Evolutionary conservation across 1,284 basidiomycete genomes (phyloP).

Genomic region (Omphalotus olearius): DNA sequence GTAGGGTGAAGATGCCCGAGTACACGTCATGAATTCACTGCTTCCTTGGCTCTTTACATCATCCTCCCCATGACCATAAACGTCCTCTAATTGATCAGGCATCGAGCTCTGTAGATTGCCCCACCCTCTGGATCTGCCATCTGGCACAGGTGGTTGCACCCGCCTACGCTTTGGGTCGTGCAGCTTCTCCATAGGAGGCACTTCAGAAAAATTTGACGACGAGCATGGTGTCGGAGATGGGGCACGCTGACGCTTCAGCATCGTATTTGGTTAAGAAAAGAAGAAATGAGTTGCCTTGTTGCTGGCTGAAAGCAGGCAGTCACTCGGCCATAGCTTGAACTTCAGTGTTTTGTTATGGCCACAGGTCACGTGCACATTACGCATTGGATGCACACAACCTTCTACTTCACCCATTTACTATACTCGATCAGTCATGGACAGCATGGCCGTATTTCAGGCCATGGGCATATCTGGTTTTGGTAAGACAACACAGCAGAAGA

Average conservation of each 20-base stretch:
- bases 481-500: constrained; percentile 59
- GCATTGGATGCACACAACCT: neutral
- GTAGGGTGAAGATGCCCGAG: constrained; percentile 33
- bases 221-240: constrained; percentile 43
- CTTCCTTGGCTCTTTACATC: neutral
- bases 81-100: constrained; percentile 18
- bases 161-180: constrained; percentile 45
- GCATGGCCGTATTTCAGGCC: constrained; percentile 66
- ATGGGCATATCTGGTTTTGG: constrained; percentile 83
- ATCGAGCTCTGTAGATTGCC: constrained; percentile 15
- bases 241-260: constrained; percentile 68
- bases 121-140: constrained; percentile 42
- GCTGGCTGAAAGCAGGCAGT: too few relatives aligned
- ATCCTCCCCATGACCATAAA: constrained; percentile 31
- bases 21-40: constrained; percentile 9
- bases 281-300: neutral
- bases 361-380: neutral
- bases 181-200: constrained; percentile 22
- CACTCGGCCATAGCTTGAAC: neutral
- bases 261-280: constrained; percentile 22
- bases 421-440: constrained; percentile 38
- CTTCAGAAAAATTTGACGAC: constrained; percentile 27
- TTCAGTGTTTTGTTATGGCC: too few relatives aligned
- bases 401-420: neutral
- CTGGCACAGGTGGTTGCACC: constrained; percentile 39